Base-by-base conservation (phyloP, 1,284 basidiomycete species). In the Leccinum pachyderme region DNA sequence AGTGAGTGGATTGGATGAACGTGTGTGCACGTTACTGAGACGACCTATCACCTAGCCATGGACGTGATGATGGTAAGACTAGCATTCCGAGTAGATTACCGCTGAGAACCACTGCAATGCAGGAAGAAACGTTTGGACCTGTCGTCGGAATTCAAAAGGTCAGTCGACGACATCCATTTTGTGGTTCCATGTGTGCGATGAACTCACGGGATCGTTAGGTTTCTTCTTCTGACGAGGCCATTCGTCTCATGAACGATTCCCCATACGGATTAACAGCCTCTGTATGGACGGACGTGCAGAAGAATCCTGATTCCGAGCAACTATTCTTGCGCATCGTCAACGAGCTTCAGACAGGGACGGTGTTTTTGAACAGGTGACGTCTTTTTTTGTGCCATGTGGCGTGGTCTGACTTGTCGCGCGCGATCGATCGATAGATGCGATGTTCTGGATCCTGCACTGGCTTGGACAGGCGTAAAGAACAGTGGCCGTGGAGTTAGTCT, bases 221-320 rank as follows among this genome's bases (percentile, higher is more conserved):
- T 24, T 77, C 81, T 12, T 86, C 86, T 0, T 93, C 95, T 66
- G 86, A 87, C 49, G 93, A 96, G 70, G 95, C 95, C 0, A 75
- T 98, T 54, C 69, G 74, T 32, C 80, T 97, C 31, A 98, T 98
- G 91, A 98, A 98, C 72, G 94, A 98, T 72, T 97, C 94, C n/a
- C 83, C 82, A 1, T 98, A 95, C 69, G 95, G 95, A 12, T 79
- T 98, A 32, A 98, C 95, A 1, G 92, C 93, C 1, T 94, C 92
- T 18, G 73, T 98, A 29, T 98, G 95, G 95, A 97, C 95, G 0
- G 81, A 92, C 64, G 83, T 81, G 2, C 77, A 79, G 35, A 72
- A 72, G 8, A 80, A 84, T 54, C 66, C 77, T 0, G 81, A 83
- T 27, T 88, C 86, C 1, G 80, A 89, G 55, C 70, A 76, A 4